Base-by-base conservation (phyloP, 2,329 filamentous ascomycete genomes). In the Neophaeococcomyces mojaviensis region DNA sequence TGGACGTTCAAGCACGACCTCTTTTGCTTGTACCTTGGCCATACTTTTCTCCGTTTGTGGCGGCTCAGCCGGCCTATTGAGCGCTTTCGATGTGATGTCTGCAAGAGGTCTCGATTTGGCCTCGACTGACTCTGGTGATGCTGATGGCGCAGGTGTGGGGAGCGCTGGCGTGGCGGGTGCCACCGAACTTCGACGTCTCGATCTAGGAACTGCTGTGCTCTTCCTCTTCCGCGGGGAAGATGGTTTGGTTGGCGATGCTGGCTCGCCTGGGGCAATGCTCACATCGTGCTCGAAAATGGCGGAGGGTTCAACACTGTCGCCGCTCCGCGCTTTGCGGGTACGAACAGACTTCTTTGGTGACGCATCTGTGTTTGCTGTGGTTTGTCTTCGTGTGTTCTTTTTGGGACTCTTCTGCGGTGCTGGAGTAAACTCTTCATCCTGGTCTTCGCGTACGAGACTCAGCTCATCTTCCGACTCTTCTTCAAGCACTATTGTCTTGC, bases 371-470 rank as follows among this genome's bases (percentile, higher is more conserved):
- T 72, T 64, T 13, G 71, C 68, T 3, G 69, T 68, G 7, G 73
- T 71, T 58, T 73, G 75, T 48, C 74, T 68, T 52, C 76, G 69
- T n/a, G 76, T 71, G 44, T 76, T 72, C 50, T 81, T 76, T 53
- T 76, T 72, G 26, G 74, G 68, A 38, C 69, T 72, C 49, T 74
- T 76, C 46, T 76, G 71, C 1, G 83, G 77, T 39, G 83, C 84
- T 2, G 88, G 88, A 36, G 84, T 84, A 59, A 88, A 92, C 40
- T 94, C 86, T 40, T 89, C 84, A 53, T 86, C 84, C 40, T 84
- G 78, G 22, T 83, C 73, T 22, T 73, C 76, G 13, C 78, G 64
- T 39, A 68, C 68, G 33, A 65, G 61, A 53, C 67, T 69, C 53
- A 57, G 32, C 36, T 84, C 79, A 47, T 88, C 85, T 48, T 94